A percentile compares a stretch with the other conserved stretches of the same genome.
Evolutionary conservation across 2,329 filamentous ascomycete genomes (phyloP).

Genomic region (Pyricularia pennisetigena): DNA sequence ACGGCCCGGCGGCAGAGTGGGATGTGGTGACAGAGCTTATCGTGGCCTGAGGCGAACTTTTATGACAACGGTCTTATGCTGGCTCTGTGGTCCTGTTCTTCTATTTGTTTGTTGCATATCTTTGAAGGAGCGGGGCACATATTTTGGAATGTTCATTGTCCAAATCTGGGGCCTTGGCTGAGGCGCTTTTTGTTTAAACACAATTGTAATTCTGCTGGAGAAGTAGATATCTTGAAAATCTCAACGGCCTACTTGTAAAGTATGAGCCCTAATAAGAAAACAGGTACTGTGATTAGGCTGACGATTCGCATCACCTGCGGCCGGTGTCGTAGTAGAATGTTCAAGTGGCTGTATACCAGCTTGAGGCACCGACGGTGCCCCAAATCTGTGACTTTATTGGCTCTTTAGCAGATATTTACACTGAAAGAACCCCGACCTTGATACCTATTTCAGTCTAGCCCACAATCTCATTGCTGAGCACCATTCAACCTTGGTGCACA

Average conservation of each 20-base stretch:
- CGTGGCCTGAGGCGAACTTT: neutral
- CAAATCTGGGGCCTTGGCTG: neutral
- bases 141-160: neutral
- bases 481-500: neutral
- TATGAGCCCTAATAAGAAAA: neutral
- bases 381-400: constrained; percentile 3
- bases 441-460: neutral
- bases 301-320: neutral
- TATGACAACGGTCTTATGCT: neutral
- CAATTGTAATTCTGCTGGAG: neutral
- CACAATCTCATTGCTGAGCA: neutral
- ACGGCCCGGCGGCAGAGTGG: constrained; percentile 19
- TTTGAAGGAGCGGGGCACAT: no score
- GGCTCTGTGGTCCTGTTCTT: neutral
- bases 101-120: no score
- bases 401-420: constrained; percentile 3
- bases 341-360: neutral
- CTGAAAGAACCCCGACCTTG: neutral
- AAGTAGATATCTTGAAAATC: neutral
- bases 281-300: neutral
- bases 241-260: neutral
- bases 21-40: constrained; percentile 18
- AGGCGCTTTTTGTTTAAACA: neutral
- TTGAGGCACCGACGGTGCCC: constrained; percentile 1
- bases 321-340: neutral